A percentile compares a stretch with the other conserved stretches of the same genome.
Conservation (phyloP, 2,329 filamentous ascomycete genomes). For the Lecanicillium sp. region DNA sequence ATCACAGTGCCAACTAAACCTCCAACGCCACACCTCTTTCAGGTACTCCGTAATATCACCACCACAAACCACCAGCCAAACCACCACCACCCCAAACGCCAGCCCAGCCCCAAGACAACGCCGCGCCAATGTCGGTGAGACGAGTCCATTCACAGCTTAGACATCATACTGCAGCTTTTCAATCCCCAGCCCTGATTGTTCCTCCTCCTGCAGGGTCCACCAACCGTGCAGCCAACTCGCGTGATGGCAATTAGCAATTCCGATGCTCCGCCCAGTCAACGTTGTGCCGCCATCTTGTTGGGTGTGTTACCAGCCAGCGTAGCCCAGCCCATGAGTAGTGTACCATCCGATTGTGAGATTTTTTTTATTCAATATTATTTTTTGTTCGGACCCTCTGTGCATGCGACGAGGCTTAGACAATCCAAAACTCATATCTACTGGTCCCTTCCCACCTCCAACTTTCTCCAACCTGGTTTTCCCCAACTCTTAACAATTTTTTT, state of each 20-base stretch:
- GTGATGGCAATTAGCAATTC: slow-evolving; percentile 14
- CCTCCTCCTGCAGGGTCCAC: slow-evolving; percentile 1
- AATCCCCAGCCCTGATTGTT: background rate
- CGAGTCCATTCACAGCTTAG: no score
- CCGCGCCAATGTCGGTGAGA: slow-evolving; percentile 6
- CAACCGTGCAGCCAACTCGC: slow-evolving; percentile 6
- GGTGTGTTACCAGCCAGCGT: no score
- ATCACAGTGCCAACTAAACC: background rate
- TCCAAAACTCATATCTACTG: slow-evolving; percentile 2
- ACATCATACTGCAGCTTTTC: no score
- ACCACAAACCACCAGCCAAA: background rate
- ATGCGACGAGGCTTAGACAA: no score
- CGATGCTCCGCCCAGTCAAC: slow-evolving; percentile 10
- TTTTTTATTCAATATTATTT: no score
- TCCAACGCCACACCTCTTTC: background rate
- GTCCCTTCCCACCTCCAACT: slow-evolving; percentile 3
- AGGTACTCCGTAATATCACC: background rate
- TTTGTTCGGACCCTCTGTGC: no score
- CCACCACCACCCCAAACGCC: no score
- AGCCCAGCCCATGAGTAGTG: background rate
- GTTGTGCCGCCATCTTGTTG: no score
- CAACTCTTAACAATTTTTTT: background rate
- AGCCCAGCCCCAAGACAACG: no score
- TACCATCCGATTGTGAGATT: no score
- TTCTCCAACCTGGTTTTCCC: background rate